Evolutionary conservation across 1,139 yeast species (phyloP), one percentile per base, ranked within the genome.

Genomic region (Kodamaea sp.): DNA sequence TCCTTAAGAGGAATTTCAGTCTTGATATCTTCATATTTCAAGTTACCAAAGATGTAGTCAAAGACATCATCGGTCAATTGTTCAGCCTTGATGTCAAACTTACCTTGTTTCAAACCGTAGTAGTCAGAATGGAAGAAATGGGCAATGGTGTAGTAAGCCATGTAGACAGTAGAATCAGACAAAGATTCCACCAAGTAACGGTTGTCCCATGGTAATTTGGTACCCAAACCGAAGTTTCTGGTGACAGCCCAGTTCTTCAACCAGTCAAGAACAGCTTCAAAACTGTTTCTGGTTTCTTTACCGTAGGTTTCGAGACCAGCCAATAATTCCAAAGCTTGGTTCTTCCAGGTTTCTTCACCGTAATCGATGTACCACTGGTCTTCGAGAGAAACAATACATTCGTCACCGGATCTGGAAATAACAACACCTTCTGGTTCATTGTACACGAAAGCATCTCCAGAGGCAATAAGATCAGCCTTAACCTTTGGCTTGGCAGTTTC

Each of bases 301-400:
- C 83, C 73, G 70, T 77, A 92, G 14, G 94, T 78, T 62, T 86
- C 78, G 94, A 94, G 82, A 46, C 64, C 59, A 29, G 71, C 73
- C 48, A 94, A 76, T 60, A 96, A 85, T 50, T 85, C 94, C 45
- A 83, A 71, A 37, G 97, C 95, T 60, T 79, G 78, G n/a, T 71
- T 63, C 59, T 85, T 85, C 99, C 99, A 94, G 21, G 67, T 52
- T 48, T 81, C 89, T 76, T 94, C 99, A 75, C 98, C 98, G 57
- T 94, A 94, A 62, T 94, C 97, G 55, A 88, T 77, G 63, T 80
- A 94, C 98, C 98, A 94, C 73, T 94, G 99, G 66, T 94, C 98
- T 68, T 94, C 97, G 39, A 94, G 78, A 11, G 97, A 89, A 34
- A 92, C 98, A 53, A 92, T 80, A 76, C 98, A 92, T 40, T 83